Percentiles rank a stretch among this genome's conserved stretches.
Evolutionary conservation across 2,329 filamentous ascomycete species (phyloP).

Genomic region (Aspergillus unguis): DNA sequence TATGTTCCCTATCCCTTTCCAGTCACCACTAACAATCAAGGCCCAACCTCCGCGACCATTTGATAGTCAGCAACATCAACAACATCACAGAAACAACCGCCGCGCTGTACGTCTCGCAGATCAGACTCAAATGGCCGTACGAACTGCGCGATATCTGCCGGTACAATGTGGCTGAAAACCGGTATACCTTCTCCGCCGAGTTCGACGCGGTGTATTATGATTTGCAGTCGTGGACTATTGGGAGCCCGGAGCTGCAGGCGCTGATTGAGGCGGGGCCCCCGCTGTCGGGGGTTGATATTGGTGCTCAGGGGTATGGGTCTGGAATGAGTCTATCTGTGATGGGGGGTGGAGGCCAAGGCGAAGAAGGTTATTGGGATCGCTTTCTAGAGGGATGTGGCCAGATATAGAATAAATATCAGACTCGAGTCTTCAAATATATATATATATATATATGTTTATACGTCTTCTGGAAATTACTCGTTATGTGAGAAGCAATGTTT

Average conservation of each 20-base stretch:
- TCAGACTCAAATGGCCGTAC: constrained; percentile 11
- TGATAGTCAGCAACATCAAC: constrained; percentile 6
- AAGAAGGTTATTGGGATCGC: constrained; percentile 5
- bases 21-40: neutral
- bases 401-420: neutral
- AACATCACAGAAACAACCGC: constrained; percentile 6
- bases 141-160: constrained; percentile 13
- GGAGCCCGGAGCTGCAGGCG: neutral
- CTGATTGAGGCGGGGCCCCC: constrained; percentile 6
- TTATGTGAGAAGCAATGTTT: too few species aligned
- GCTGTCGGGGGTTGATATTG: neutral
- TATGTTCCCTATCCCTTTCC: neutral
- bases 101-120: constrained; percentile 10
- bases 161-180: constrained; percentile 5
- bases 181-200: constrained; percentile 10
- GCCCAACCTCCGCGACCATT: constrained; percentile 12
- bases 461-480: neutral
- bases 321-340: too few species aligned
- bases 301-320: neutral
- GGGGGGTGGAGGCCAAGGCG: neutral
- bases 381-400: constrained; percentile 6
- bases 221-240: constrained; percentile 7
- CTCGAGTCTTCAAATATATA: too few species aligned
- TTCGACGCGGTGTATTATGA: constrained; percentile 9
- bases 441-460: too few species aligned